Evolutionary conservation across 345 rosid genomes (phyloP).

Genomic region (Citrus sinensis): DNA sequence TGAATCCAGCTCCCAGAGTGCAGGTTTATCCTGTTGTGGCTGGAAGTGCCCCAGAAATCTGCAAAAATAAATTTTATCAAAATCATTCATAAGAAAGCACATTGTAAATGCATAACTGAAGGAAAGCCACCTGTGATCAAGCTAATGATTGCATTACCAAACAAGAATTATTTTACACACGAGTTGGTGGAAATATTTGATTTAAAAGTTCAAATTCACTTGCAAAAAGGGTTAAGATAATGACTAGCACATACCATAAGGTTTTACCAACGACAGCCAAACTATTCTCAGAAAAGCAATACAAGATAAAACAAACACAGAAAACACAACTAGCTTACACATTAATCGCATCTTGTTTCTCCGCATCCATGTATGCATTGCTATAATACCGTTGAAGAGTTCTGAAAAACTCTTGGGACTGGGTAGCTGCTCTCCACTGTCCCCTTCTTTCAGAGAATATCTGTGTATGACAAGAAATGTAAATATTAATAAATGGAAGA

Average conservation of each 20-base stretch:
- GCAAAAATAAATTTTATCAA: constrained; percentile 21
- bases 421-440: constrained; percentile 98
- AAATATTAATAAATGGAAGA: constrained; percentile 12
- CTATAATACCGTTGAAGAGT: constrained; percentile 93
- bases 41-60: constrained; percentile 93
- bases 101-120: background rate
- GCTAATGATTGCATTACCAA: background rate
- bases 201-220: background rate
- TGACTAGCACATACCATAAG: background rate
- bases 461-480: constrained; percentile 37
- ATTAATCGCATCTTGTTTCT: constrained; percentile 91
- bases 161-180: background rate
- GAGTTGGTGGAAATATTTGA: background rate
- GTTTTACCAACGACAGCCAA: background rate
- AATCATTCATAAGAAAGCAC: background rate
- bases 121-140: background rate
- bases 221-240: background rate
- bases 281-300: background rate
- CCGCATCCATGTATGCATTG: constrained; percentile 94
- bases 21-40: constrained; percentile 71
- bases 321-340: constrained; percentile 51
- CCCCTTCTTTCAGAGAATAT: constrained; percentile 92
- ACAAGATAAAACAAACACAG: background rate
- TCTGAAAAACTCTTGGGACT: constrained; percentile 98
- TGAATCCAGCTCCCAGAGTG: constrained; percentile 76